These are phyloP conservation scores for Pichia kudriavzevii DNA, from an alignment of 1,139 yeast genomes.

Conservation along the genomic window DNA sequence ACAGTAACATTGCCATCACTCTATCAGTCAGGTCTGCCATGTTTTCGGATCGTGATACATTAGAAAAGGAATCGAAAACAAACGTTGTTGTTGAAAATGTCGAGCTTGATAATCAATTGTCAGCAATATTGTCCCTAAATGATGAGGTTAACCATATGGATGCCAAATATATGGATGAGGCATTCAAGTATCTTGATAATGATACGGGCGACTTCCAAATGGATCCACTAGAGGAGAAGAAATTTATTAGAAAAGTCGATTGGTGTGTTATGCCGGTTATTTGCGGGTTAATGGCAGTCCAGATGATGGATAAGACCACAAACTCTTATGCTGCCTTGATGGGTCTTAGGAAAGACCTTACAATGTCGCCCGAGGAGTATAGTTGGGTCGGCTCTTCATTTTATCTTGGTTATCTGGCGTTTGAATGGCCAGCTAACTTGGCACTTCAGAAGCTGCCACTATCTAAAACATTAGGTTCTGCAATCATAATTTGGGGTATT, in stretches of 20 bases:
- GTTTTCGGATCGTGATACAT: too few relatives aligned
- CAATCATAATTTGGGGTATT: conserved; percentile 38
- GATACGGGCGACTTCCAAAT: conserved; percentile 15
- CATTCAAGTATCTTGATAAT: conserved; percentile 6
- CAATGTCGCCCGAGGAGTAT: conserved; percentile 44
- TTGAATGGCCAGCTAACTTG: conserved; percentile 37
- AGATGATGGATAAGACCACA: conserved; percentile 58
- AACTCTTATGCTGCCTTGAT: conserved; percentile 51
- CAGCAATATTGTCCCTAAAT: conserved; percentile 8
- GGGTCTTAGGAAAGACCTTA: conserved; percentile 36
- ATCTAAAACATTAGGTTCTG: conserved; percentile 31
- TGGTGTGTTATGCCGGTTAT: conserved; percentile 40
- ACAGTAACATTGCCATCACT: too few relatives aligned
- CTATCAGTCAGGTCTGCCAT: too few relatives aligned
- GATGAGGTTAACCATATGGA: conserved; percentile 9
- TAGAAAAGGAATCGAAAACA: conserved; percentile 6
- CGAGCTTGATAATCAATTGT: conserved; percentile 2
- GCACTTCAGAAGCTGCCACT: conserved; percentile 37
- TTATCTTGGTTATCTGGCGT: conserved; percentile 43
- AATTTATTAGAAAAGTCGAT: conserved; percentile 38
- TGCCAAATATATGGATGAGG: conserved; percentile 10
- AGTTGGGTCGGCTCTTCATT: conserved; percentile 49
- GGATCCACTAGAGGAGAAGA: conserved; percentile 28
- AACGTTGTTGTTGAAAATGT: conserved; percentile 1
- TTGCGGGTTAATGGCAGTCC: conserved; percentile 45